phyloP scores from a whole-genome alignment of 164 flowering plant species.

The Stephania cephalantha region DNA sequence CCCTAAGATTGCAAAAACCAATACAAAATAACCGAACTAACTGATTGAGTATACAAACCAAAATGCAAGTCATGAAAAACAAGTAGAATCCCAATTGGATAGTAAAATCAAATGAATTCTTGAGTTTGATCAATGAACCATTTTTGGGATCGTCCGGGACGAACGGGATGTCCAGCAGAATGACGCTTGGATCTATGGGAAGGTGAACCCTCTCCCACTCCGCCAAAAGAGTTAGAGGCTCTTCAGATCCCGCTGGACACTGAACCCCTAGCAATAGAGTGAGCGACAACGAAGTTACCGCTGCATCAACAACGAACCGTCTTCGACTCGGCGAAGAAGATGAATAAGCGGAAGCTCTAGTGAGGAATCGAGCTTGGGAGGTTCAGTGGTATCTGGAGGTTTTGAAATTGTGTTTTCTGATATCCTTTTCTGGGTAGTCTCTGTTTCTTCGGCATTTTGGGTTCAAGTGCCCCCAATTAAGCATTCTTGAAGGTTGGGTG shows the following conservation, averaged over 20 bases:
- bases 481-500: constrained; percentile 15
- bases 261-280: constrained; percentile 17
- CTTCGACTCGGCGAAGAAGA: constrained; percentile 23
- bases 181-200: constrained; percentile 91
- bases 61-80: too few relatives aligned
- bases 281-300: constrained; percentile 27
- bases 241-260: constrained; percentile 43
- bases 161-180: constrained; percentile 90
- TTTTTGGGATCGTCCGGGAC: constrained; percentile 82
- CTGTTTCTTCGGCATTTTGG: neutral
- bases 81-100: too few relatives aligned
- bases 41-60: neutral
- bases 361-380: constrained; percentile 16
- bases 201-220: constrained; percentile 88
- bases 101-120: neutral
- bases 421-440: constrained; percentile 12
- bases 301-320: constrained; percentile 35
- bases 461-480: neutral
- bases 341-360: constrained; percentile 17
- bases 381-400: neutral
- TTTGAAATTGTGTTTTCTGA: constrained; percentile 21
- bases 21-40: neutral
- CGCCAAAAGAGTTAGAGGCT: constrained; percentile 32
- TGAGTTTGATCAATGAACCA: constrained; percentile 28
- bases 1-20: neutral